Base-by-base conservation (phyloP, 345 rosid genomes). In the Citrus sp. region DNA sequence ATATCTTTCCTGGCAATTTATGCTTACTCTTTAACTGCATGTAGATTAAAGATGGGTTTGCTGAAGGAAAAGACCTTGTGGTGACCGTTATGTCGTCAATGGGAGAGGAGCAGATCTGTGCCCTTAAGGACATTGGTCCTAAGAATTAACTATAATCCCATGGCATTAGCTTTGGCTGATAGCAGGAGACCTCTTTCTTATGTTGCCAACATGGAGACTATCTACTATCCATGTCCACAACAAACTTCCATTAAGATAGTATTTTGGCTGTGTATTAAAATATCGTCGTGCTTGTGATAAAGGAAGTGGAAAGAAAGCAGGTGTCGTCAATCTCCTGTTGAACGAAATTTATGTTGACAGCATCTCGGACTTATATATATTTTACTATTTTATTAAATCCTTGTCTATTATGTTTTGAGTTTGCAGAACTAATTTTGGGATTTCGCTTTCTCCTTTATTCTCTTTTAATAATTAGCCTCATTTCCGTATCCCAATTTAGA, bases 41-140 rank as follows among this genome's bases (percentile, higher is more conserved):
- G 4, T 49, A 90, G 94, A 87, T 89, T 79, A 87, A 87, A 86
- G 89, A 87, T 60, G 91, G 94, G 80, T 87, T 90, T 79, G 84
- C 32, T 9, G 94, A 90, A 76, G 94, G 94, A 51, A 89, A 90
- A 80, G 92, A 90, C 77, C 92, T 89, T 74, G 91, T 87, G 75
- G 92, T 90, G 84, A 51, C 90, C 0, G 92, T 90, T 77, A 90
- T 90, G 94, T 85, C 90, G 6, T 82, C 94, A 70, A 89, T 89
- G 92, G 92, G 94, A 54, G 92, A 90, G 83, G 92, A 90, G 82
- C 92, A 89, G 86, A 89, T 90, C 73, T 87, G 87, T 62, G 85
- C 90, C 38, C 90, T 90, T 2, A 90, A 89, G 83, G 94, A 90
- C 81, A 87, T 90, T 70, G 94, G 94, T 75, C 88, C 94, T 19